Percentiles rank a stretch among this genome's conserved stretches.
phyloP scores from a whole-genome alignment of 441 rosid genomes.

The Populus hybrid region DNA sequence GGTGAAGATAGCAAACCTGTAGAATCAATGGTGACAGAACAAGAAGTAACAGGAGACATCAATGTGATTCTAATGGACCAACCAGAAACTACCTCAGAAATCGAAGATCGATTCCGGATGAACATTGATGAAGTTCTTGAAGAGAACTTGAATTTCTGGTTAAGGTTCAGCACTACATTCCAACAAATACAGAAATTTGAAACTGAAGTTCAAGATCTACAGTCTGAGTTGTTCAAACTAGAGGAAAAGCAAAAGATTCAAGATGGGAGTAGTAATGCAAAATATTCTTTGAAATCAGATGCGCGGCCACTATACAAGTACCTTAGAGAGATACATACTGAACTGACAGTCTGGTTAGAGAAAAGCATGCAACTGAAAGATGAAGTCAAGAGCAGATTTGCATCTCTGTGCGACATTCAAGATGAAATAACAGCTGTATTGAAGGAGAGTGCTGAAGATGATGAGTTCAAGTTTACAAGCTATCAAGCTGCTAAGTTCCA shows the following conservation, averaged over 20 bases:
- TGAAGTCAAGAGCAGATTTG: conserved; percentile 63
- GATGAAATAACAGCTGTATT: conserved; percentile 66
- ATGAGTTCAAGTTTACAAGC: conserved; percentile 67
- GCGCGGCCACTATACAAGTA: conserved; percentile 76
- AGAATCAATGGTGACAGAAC: conserved; percentile 19
- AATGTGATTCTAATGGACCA: conserved; percentile 29
- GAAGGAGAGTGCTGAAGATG: conserved; percentile 63
- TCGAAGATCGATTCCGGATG: conserved; percentile 55
- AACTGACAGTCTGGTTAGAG: conserved; percentile 70
- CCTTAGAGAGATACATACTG: conserved; percentile 62
- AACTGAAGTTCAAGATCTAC: conserved; percentile 60
- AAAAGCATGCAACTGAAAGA: conserved; percentile 56
- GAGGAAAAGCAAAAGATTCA: conserved; percentile 49
- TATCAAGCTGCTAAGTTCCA: conserved; percentile 90
- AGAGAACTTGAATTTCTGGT: conserved; percentile 82
- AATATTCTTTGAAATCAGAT: conserved; percentile 52
- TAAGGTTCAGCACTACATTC: conserved; percentile 72
- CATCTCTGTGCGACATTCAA: conserved; percentile 64
- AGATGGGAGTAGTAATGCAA: conserved; percentile 50
- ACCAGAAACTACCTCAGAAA: conserved; percentile 31
- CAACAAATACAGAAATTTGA: conserved; percentile 77
- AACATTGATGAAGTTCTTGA: conserved; percentile 71
- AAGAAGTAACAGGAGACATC: conserved; percentile 33
- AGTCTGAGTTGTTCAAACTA: conserved; percentile 50
- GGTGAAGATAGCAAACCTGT: conserved; percentile 36